Percentiles rank a stretch among this genome's conserved stretches.
Evolutionary conservation across 306 rosid species (phyloP).

Genomic region (Crotalaria pallida): DNA sequence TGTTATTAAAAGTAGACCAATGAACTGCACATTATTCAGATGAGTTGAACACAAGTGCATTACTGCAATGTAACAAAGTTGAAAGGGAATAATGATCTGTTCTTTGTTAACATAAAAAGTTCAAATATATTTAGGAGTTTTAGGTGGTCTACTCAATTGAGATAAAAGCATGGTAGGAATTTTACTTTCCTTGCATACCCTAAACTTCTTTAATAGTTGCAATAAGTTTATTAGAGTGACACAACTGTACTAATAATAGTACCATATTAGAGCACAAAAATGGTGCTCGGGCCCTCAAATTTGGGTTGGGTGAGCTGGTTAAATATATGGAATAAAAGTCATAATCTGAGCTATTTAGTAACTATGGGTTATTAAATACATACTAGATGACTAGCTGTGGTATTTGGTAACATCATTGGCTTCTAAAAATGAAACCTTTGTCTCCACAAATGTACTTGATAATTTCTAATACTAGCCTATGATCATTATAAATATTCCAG

Average conservation of each 20-base stretch:
- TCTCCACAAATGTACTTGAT: not conserved
- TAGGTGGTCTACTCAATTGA: not conserved
- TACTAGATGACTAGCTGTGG: not conserved
- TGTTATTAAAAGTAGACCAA: not conserved
- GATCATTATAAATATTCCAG: not conserved
- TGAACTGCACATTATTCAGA: not conserved
- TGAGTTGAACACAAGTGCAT: not conserved
- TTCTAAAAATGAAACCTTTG: not conserved
- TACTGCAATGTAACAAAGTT: slow-evolving; percentile 3
- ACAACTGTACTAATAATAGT: not conserved
- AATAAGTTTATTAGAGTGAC: not conserved
- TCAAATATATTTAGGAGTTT: not conserved
- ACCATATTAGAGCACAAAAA: not conserved
- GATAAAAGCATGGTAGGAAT: not conserved
- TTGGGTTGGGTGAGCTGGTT: no score
- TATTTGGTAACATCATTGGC: not conserved
- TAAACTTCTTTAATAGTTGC: not conserved
- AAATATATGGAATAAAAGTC: not conserved
- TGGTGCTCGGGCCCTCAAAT: no score
- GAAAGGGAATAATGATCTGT: not conserved
- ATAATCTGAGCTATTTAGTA: not conserved
- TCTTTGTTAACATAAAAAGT: not conserved
- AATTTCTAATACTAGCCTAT: not conserved
- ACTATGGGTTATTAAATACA: not conserved
- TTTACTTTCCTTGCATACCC: not conserved